A percentile compares a stretch with the other conserved stretches of the same genome.
phyloP scores from a whole-genome alignment of 139 green algal genomes.

The Tetradesmus lagerheimii region DNA sequence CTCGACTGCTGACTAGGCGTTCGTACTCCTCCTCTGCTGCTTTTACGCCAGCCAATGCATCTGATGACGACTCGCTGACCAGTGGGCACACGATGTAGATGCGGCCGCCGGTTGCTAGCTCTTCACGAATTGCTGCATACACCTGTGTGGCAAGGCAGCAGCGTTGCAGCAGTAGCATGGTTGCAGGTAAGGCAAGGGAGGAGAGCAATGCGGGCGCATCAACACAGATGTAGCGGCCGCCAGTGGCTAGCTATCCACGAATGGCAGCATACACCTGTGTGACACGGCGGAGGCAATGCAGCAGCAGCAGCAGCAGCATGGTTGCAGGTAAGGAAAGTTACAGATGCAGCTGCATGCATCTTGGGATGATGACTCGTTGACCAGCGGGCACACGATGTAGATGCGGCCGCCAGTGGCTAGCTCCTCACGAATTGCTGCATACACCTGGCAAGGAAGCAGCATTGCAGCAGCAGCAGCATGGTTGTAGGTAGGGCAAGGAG shows the following conservation, averaged over 20 bases:
- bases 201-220: too few relatives aligned
- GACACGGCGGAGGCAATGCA: too few relatives aligned
- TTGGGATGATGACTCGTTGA: neutral
- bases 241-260: conserved; percentile 64
- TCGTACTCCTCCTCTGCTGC: conserved; percentile 48
- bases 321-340: neutral
- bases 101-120: conserved; percentile 67
- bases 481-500: too few relatives aligned
- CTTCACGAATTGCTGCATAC: conserved; percentile 64
- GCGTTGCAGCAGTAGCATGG: neutral
- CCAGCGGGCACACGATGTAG: conserved; percentile 72
- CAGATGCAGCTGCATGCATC: neutral
- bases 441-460: conserved; percentile 29
- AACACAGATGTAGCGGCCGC: too few relatives aligned
- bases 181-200: too few relatives aligned
- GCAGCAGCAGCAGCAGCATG: neutral
- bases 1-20: neutral
- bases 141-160: conserved; percentile 15
- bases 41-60: conserved; percentile 16
- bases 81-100: conserved; percentile 74
- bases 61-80: conserved; percentile 27
- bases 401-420: conserved; percentile 61
- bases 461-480: neutral
- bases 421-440: conserved; percentile 68
- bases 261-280: conserved; percentile 64